A percentile compares a stretch with the other conserved stretches of the same genome.
Evolutionary conservation across 2,329 filamentous ascomycete species (phyloP).

Genomic region (Sporothrix brasiliensis): DNA sequence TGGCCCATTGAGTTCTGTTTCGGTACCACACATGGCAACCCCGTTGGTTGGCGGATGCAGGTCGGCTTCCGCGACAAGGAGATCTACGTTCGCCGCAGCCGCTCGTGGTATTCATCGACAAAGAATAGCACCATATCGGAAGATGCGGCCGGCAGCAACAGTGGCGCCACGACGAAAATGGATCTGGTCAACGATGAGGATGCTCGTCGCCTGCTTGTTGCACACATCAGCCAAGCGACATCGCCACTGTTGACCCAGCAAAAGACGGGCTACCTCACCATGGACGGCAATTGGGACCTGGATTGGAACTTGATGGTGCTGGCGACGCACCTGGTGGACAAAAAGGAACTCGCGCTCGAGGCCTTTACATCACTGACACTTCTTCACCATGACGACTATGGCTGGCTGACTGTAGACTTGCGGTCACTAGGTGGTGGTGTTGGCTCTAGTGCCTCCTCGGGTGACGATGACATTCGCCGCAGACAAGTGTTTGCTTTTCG

Average conservation of each 20-base stretch:
- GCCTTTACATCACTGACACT: constrained; percentile 73
- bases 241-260: constrained; percentile 65
- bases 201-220: constrained; percentile 61
- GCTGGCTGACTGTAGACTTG: constrained; percentile 71
- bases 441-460: background rate
- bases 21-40: constrained; percentile 60
- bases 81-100: constrained; percentile 77
- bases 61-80: constrained; percentile 79
- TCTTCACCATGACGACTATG: constrained; percentile 66
- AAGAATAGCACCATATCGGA: constrained; percentile 8
- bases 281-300: constrained; percentile 83
- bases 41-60: constrained; percentile 70
- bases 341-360: constrained; percentile 61
- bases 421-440: constrained; percentile 45
- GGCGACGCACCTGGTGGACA: constrained; percentile 70
- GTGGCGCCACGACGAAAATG: constrained; percentile 45
- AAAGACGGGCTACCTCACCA: constrained; percentile 86
- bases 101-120: constrained; percentile 64
- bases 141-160: background rate
- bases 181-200: constrained; percentile 56
- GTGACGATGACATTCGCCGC: constrained; percentile 61
- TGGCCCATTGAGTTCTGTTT: constrained; percentile 75
- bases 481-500: constrained; percentile 80
- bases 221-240: constrained; percentile 68
- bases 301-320: constrained; percentile 81